phyloP scores from a whole-genome alignment of 177 flowering plant genomes.

The Telopea speciosissima region DNA sequence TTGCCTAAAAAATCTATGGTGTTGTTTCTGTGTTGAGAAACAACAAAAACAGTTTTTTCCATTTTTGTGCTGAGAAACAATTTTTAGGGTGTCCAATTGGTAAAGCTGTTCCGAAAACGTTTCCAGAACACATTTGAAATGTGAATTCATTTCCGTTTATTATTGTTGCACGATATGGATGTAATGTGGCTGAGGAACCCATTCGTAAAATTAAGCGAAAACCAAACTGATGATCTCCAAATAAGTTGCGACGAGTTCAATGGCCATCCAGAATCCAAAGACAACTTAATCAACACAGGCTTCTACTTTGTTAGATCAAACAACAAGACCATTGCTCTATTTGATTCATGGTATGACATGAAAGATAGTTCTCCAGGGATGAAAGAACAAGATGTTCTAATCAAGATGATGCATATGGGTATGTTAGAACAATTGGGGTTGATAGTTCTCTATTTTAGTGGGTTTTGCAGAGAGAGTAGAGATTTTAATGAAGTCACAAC shows the following conservation, averaged over 20 bases:
- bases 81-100: too few species aligned
- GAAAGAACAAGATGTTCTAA: constrained; percentile 73
- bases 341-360: constrained; percentile 43
- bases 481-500: constrained; percentile 41
- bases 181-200: constrained; percentile 52
- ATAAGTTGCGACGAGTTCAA: constrained; percentile 46
- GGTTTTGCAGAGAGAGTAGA: constrained; percentile 48
- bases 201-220: constrained; percentile 29
- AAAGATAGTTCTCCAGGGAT: constrained; percentile 36
- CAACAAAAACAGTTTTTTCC: too few species aligned
- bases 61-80: too few species aligned
- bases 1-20: too few species aligned
- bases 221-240: constrained; percentile 38
- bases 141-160: too few species aligned
- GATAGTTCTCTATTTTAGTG: constrained; percentile 42
- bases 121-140: too few species aligned
- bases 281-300: constrained; percentile 57
- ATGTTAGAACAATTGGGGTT: constrained; percentile 27
- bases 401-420: constrained; percentile 24
- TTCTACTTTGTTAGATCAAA: constrained; percentile 58
- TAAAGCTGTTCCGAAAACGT: too few species aligned
- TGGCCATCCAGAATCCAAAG: constrained; percentile 24
- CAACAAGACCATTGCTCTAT: constrained; percentile 53
- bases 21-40: too few species aligned
- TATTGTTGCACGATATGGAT: constrained; percentile 46